Base-by-base conservation (phyloP, 2,329 filamentous ascomycete genomes). In the Aspergillus persii region DNA sequence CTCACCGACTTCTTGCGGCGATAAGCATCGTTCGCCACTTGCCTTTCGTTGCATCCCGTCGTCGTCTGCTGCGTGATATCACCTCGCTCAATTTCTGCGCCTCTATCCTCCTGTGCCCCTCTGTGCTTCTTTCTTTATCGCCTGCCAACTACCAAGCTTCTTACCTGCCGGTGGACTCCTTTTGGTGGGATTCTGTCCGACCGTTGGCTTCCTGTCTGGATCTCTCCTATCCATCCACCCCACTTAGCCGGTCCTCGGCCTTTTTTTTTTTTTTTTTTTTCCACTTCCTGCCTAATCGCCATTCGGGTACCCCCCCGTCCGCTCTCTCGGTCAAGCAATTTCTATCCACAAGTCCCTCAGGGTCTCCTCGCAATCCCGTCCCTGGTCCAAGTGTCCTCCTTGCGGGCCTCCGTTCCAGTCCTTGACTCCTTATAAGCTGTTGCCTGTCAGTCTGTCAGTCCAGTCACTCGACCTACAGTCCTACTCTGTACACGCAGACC, bases 341-440 rank as follows among this genome's bases (percentile, higher is more conserved):
- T 26, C 39, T 36, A 55, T 55, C 53, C 53, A 23, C 53, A 50
- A 50, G 46, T 55, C 29, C 36, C 46, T 48, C 54, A 56, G 54
- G 46, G 31, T 50, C 49, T 50, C 33, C 23, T 29, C 33, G 31
- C 55, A 33, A 15, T 53, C 39, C 26, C 50, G 11, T 53, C 39
- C 26, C 50, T 52, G 47, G 54, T 51, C 41, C 50, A 26, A 57
- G 49, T 52, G 41, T 51, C 39, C 15, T 8, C 8, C 15, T 48
- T 29, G 9, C 49, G 55, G 50, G 50, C 30, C 55, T 23, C 44
- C 44, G 44, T 47, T 47, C 44, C 44, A 47, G 44, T 47, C 15
- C 44, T 27, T 47, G 7, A 47, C 18, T 47, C 15, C 44, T 27
- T 47, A 15, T 41, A n/a, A 41, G 36, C 47, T 41, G 50, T 50